Conservation (phyloP, 2,329 filamentous ascomycete species). For the Pseudocercospora crystallina region DNA sequence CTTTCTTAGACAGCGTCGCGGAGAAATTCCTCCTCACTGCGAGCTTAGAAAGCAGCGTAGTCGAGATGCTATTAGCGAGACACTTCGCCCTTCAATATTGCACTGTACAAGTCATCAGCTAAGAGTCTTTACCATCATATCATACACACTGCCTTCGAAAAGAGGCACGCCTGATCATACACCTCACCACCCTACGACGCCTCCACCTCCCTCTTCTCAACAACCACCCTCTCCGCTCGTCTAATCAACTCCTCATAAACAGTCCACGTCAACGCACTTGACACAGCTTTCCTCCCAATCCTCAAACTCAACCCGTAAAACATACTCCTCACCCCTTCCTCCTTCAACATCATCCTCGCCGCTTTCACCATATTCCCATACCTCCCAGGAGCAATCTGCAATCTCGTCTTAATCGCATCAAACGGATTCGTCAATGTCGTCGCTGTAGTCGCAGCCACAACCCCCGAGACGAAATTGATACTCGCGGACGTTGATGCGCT, state of each 20-base stretch:
- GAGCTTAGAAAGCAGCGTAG: no score
- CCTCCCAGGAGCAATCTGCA: slow-evolving; percentile 80
- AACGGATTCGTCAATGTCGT: slow-evolving; percentile 94
- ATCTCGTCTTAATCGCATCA: slow-evolving; percentile 90
- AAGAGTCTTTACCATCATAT: no score
- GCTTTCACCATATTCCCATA: slow-evolving; percentile 84
- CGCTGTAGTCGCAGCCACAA: slow-evolving; percentile 75
- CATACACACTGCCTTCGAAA: no score
- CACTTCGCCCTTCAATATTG: no score
- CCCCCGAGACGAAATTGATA: slow-evolving; percentile 84
- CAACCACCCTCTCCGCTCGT: slow-evolving; percentile 57
- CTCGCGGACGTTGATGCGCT: slow-evolving; percentile 52
- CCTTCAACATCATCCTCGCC: slow-evolving; percentile 70
- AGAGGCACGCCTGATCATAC: no score
- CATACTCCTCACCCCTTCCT: slow-evolving; percentile 77
- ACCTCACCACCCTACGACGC: background rate
- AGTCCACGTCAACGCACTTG: slow-evolving; percentile 95
- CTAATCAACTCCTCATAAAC: slow-evolving; percentile 91
- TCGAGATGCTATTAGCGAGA: no score
- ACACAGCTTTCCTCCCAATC: slow-evolving; percentile 88
- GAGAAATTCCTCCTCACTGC: no score
- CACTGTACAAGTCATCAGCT: no score
- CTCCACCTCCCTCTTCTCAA: slow-evolving; percentile 8
- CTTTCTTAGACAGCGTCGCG: no score
- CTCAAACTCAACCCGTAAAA: slow-evolving; percentile 83